These are phyloP conservation scores for Sclerotinia borealis DNA, from an alignment of 2,329 filamentous ascomycete species.

Conservation along the genomic window DNA sequence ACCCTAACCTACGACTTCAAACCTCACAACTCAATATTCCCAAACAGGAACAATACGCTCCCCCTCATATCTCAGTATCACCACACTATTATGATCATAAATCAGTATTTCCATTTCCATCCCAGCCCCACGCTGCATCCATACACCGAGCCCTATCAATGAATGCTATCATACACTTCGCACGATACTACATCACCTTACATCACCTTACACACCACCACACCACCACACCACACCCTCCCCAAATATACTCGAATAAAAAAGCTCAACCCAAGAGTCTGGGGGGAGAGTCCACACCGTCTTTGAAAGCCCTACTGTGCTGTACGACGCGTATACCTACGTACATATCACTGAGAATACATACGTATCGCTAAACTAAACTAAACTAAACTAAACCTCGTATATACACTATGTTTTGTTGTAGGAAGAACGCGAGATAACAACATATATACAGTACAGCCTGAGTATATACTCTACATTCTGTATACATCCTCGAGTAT, in stretches of 20 bases:
- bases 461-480: too few relatives aligned
- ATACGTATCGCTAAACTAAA: too few relatives aligned
- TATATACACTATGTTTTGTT: not conserved
- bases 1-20: not conserved
- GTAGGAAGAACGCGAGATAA: not conserved
- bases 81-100: not conserved
- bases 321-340: too few relatives aligned
- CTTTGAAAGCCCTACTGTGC: not conserved
- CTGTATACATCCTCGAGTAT: not conserved
- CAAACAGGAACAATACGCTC: not conserved
- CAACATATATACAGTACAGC: not conserved
- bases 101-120: too few relatives aligned
- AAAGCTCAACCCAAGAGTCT: too few relatives aligned
- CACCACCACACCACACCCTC: not conserved
- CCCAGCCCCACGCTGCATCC: not conserved
- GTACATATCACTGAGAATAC: not conserved
- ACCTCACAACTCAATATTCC: not conserved
- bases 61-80: not conserved
- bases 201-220: not conserved
- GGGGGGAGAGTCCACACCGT: not conserved
- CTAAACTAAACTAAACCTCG: too few relatives aligned
- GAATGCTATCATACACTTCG: not conserved
- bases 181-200: not conserved
- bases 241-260: too few relatives aligned
- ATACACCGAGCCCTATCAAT: not conserved